Evolutionary conservation across 345 rosid species (phyloP), one percentile per base, ranked within the genome.

Genomic region (Gossypium anomalum): DNA sequence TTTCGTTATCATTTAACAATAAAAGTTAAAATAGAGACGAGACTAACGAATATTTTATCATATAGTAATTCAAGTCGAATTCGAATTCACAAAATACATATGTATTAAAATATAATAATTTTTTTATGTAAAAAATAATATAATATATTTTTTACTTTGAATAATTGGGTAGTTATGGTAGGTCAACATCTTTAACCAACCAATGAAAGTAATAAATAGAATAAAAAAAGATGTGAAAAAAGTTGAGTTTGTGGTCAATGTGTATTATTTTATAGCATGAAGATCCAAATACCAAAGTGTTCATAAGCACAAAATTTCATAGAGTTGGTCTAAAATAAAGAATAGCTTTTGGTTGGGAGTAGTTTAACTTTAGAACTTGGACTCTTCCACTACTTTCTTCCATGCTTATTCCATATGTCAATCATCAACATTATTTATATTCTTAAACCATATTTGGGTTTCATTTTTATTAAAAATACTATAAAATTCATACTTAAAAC

Each of bases 321-420:
- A 5, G 17, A 52, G 71, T 7, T 67, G 41, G 71, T 70, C 27
- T 2, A 51, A 25, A 8, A 44, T 66, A 9, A 69, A 69, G 11
- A 22, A 68, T 49, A 49, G 5, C 14, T 49, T 51, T 51, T 51
- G 45, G 60, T 52, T 51, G 73, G 73, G 25, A 16, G 73, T 51
- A 16, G 73, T 69, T 51, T 69, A 49, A 51, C 73, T 17, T 10
- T 2, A 52, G 27, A 25, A 16, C 58, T 70, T 70, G 73, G 73
- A 70, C 47, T 52, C 60, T 27, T 17, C 59, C 22, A 7, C 55
- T 45, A 13, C 11, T 45, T 22, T 7, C 41, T 19, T 47, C 20
- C 2, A 13, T 67, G 41, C 56, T 22, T 3, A 22, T 7, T 47
- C 71, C 71, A 67, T 48, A 47, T 47, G 71, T 14, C 56, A 49